Percentiles rank a stretch among this genome's conserved stretches.
These are phyloP conservation scores for Yamadazyma sp. DNA, from an alignment of 805 yeast genomes.

Conservation along the genomic window DNA sequence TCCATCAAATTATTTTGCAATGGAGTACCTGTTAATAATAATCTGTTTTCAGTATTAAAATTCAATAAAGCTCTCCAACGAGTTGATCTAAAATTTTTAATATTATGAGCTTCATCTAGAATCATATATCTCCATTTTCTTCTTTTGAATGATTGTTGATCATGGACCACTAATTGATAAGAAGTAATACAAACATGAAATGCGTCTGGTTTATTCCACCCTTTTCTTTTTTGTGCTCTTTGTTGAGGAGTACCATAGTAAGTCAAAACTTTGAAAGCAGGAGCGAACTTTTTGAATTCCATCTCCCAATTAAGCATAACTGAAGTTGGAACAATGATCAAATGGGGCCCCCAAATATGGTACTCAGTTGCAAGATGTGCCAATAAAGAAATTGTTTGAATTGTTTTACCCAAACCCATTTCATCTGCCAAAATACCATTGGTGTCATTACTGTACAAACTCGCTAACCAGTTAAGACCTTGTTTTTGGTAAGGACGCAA, in stretches of 20 bases:
- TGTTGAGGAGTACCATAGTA: conserved; percentile 97
- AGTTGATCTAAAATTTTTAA: conserved; percentile 92
- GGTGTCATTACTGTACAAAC: conserved; percentile 85
- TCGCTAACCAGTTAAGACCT: conserved; percentile 96
- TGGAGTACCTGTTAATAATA: conserved; percentile 94
- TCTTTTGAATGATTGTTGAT: conserved; percentile 88
- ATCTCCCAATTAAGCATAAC: conserved; percentile 98
- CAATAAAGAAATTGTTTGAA: conserved; percentile 86
- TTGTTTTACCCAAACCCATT: conserved; percentile 97
- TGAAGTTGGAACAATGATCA: conserved; percentile 95
- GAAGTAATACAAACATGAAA: conserved; percentile 98
- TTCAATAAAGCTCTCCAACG: conserved; percentile 96
- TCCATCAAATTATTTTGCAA: conserved; percentile 93
- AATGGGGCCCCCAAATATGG: conserved; percentile 96
- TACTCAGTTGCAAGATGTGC: conserved; percentile 91
- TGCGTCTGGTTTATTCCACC: conserved; percentile 95
- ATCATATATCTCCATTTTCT: conserved; percentile 96
- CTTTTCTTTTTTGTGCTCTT: conserved; percentile 90
- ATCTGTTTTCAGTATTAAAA: conserved; percentile 86
- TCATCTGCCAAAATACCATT: conserved; percentile 98
- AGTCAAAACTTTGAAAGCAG: conserved; percentile 93
- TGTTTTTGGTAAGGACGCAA: conserved; percentile 91
- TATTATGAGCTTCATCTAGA: conserved; percentile 96
- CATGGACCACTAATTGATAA: conserved; percentile 96
- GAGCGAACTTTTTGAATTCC: conserved; percentile 98